Conservation (phyloP, 257 asterid genomes). For the Nicotiana knightiana region DNA sequence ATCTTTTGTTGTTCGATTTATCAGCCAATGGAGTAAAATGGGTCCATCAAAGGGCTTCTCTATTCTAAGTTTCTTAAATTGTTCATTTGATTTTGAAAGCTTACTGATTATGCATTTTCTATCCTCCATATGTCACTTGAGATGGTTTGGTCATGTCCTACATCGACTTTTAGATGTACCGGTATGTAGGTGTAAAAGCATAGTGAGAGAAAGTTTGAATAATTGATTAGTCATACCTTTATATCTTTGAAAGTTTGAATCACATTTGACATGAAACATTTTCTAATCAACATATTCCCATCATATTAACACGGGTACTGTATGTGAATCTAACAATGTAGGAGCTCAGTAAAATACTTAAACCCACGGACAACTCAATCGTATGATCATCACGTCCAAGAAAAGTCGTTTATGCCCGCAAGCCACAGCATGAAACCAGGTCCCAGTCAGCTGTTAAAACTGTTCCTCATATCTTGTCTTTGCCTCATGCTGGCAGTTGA, state of each 20-base stretch:
- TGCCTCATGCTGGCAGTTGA: conserved; percentile 67
- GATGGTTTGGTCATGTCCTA: no score
- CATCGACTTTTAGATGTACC: no score
- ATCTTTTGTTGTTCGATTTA: neutral
- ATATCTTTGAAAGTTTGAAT: no score
- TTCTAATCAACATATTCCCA: no score
- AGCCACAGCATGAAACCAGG: neutral
- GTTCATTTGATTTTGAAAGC: neutral
- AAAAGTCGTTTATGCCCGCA: neutral
- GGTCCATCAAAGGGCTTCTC: neutral
- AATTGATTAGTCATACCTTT: no score
- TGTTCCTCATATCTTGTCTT: conserved; percentile 1
- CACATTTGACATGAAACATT: no score
- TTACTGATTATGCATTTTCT: neutral
- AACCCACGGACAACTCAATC: neutral
- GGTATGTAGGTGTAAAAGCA: no score
- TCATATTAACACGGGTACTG: no score
- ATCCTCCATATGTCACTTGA: neutral
- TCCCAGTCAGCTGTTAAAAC: neutral
- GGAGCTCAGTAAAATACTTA: neutral
- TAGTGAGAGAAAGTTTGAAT: no score
- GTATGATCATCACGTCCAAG: conserved; percentile 1
- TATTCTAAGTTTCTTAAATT: neutral
- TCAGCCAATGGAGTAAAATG: neutral
- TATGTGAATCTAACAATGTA: neutral